Evolutionary conservation across 2,329 filamentous ascomycete species (phyloP).

Genomic region (Calonectria montana): DNA sequence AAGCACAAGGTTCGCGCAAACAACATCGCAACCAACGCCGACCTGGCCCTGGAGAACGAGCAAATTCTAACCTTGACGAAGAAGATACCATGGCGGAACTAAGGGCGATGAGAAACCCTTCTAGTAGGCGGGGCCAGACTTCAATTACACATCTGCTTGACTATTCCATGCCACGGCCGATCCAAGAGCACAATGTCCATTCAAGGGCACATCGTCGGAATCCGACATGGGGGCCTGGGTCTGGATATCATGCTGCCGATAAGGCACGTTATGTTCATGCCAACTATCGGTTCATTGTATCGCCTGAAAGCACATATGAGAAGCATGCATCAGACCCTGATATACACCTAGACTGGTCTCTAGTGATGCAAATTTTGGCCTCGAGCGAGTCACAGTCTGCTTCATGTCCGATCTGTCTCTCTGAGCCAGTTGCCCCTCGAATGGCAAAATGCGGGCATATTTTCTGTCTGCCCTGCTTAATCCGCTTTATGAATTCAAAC

Average conservation of each 20-base stretch:
- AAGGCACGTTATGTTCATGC: slow-evolving; percentile 93
- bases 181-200: slow-evolving; percentile 65
- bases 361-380: slow-evolving; percentile 90
- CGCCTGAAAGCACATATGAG: slow-evolving; percentile 82
- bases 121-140: slow-evolving; percentile 88
- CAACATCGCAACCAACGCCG: slow-evolving; percentile 87
- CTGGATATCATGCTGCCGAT: slow-evolving; percentile 89
- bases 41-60: slow-evolving; percentile 62
- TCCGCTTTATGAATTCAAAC: slow-evolving; percentile 93
- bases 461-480: slow-evolving; percentile 92
- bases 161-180: slow-evolving; percentile 83
- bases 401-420: slow-evolving; percentile 95
- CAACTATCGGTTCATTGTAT: slow-evolving; percentile 97
- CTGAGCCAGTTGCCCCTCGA: slow-evolving; percentile 89
- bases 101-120: slow-evolving; percentile 66
- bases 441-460: slow-evolving; percentile 99
- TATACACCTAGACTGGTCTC: slow-evolving; percentile 88
- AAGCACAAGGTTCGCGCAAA: slow-evolving; percentile 79
- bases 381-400: slow-evolving; percentile 89
- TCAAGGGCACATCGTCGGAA: slow-evolving; percentile 74
- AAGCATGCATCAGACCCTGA: slow-evolving; percentile 88
- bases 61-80: slow-evolving; percentile 65
- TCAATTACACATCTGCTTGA: slow-evolving; percentile 98
- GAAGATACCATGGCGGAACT: slow-evolving; percentile 92
- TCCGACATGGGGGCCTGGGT: slow-evolving; percentile 85